Evolutionary conservation across 257 asterid genomes (phyloP).

Genomic region (Dorcoceras hygrometricum): DNA sequence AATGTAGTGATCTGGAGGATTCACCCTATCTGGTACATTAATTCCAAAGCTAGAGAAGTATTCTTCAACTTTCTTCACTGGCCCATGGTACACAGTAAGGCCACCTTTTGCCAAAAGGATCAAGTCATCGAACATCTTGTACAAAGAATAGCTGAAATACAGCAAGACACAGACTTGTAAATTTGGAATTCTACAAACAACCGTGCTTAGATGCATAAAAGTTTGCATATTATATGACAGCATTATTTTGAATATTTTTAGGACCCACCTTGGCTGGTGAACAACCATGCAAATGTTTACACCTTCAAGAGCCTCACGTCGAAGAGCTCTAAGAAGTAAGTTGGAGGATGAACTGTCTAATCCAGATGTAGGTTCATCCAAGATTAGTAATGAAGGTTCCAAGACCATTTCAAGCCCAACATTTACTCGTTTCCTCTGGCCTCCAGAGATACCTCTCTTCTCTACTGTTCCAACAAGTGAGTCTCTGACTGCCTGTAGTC

Average conservation of each 20-base stretch:
- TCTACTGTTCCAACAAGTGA: constrained; percentile 93
- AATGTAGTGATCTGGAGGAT: constrained; percentile 91
- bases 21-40: constrained; percentile 74
- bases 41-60: constrained; percentile 73
- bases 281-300: constrained; percentile 95
- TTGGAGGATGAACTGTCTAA: constrained; percentile 91
- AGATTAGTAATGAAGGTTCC: constrained; percentile 90
- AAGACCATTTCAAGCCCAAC: constrained; percentile 95
- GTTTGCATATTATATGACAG: neutral
- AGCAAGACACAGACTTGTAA: constrained; percentile 41
- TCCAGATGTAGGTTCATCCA: constrained; percentile 98
- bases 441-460: constrained; percentile 93
- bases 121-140: constrained; percentile 93
- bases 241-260: constrained; percentile 15
- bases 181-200: constrained; percentile 19
- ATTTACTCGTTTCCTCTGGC: constrained; percentile 93
- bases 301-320: constrained; percentile 97
- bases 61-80: constrained; percentile 89
- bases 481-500: constrained; percentile 85
- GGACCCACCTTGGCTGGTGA: constrained; percentile 89
- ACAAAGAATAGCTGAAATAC: constrained; percentile 83
- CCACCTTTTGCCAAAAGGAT: constrained; percentile 97
- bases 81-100: constrained; percentile 79
- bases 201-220: constrained; percentile 5
- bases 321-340: constrained; percentile 87